phyloP scores from a whole-genome alignment of 140 eudicot genomes.

The Flaveria floridana region DNA sequence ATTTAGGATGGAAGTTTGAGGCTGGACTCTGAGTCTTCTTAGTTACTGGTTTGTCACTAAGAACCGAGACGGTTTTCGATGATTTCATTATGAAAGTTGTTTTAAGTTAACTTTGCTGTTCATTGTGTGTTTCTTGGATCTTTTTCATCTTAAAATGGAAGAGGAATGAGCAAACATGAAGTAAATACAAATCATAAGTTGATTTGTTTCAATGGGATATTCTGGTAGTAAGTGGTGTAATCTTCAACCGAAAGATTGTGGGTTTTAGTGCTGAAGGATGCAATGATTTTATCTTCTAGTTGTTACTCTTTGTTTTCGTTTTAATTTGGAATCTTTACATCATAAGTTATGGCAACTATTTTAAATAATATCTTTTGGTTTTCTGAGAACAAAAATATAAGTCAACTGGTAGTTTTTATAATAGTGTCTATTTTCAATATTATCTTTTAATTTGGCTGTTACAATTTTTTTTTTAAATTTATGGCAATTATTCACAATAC shows the following conservation, averaged over 20 bases:
- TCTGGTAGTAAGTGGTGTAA: too few relatives aligned
- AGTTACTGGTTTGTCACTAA: slow-evolving; percentile 35
- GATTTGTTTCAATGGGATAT: background rate
- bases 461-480: too few relatives aligned
- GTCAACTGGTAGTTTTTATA: background rate
- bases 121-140: slow-evolving; percentile 15
- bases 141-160: slow-evolving; percentile 9
- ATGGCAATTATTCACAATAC: too few relatives aligned
- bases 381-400: too few relatives aligned
- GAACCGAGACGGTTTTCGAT: slow-evolving; percentile 34
- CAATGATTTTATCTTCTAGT: too few relatives aligned
- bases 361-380: background rate
- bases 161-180: slow-evolving; percentile 7
- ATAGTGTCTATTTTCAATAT: too few relatives aligned
- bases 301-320: too few relatives aligned
- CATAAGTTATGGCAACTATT: background rate
- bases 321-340: background rate
- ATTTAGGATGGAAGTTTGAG: slow-evolving; percentile 42
- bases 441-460: too few relatives aligned
- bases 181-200: background rate
- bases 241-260: too few relatives aligned
- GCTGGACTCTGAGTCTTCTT: slow-evolving; percentile 32
- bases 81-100: slow-evolving; percentile 35
- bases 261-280: too few relatives aligned
- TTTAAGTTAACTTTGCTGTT: slow-evolving; percentile 22